A percentile compares a stretch with the other conserved stretches of the same genome.
These are phyloP conservation scores for Rhodotorula sp. DNA, from an alignment of 1,284 basidiomycete genomes.

Conservation along the genomic window DNA sequence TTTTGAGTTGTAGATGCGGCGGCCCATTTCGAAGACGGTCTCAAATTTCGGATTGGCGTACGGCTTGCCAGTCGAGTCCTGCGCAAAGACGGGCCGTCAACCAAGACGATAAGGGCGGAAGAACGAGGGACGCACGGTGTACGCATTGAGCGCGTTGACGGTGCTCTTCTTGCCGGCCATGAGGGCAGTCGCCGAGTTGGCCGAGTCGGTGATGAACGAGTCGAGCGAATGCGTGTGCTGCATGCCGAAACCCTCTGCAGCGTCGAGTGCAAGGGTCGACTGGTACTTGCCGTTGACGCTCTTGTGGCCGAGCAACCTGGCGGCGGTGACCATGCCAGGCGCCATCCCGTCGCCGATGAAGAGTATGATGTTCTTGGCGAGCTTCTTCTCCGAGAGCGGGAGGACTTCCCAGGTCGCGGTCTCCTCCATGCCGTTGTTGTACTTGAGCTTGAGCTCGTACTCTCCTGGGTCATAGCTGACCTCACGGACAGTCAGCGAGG, in stretches of 20 bases:
- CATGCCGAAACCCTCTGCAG: conserved; percentile 39
- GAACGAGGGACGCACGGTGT: background rate
- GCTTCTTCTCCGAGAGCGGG: conserved; percentile 44
- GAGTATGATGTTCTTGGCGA: conserved; percentile 49
- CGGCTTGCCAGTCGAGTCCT: conserved; percentile 45
- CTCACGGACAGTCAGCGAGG: background rate
- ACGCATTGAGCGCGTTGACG: conserved; percentile 46
- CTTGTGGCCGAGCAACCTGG: conserved; percentile 54
- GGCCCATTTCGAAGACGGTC: conserved; percentile 46
- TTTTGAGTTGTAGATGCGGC: conserved; percentile 47
- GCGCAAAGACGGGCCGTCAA: conserved; percentile 25
- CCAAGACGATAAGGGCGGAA: too few relatives aligned
- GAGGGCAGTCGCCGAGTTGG: conserved; percentile 54
- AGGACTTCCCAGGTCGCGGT: conserved; percentile 49
- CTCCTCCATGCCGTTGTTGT: conserved; percentile 44
- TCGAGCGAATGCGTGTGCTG: conserved; percentile 46
- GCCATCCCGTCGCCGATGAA: conserved; percentile 45
- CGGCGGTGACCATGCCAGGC: conserved; percentile 44
- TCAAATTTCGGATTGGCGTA: conserved; percentile 51
- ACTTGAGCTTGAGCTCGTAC: conserved; percentile 40
- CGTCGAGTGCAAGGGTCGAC: conserved; percentile 47
- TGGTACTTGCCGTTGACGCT: conserved; percentile 53
- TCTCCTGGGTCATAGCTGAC: conserved; percentile 44
- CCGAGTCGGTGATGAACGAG: conserved; percentile 45
- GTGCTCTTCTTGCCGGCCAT: conserved; percentile 52